Percentiles rank a stretch among this genome's conserved stretches.
These are phyloP conservation scores for Typha latifolia DNA, from an alignment of 176 grass and related monocot species.

Conservation along the genomic window DNA sequence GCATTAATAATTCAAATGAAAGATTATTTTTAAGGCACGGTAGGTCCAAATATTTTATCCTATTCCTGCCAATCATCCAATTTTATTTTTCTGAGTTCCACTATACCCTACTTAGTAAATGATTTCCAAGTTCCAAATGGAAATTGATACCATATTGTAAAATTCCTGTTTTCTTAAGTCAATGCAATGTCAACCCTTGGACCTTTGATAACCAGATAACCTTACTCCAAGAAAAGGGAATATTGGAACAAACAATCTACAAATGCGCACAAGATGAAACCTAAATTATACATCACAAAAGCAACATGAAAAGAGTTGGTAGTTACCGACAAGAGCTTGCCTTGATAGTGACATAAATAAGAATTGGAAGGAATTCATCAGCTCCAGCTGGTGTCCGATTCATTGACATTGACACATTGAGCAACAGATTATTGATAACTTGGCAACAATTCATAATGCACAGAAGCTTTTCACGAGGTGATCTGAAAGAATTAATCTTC, in stretches of 20 bases:
- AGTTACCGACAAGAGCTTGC: slow-evolving; percentile 33
- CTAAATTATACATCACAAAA: neutral
- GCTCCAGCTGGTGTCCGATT: slow-evolving; percentile 55
- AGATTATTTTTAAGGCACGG: too few relatives aligned
- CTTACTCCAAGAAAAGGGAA: neutral
- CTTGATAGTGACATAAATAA: slow-evolving; percentile 94
- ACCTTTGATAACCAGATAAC: neutral
- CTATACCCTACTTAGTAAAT: neutral
- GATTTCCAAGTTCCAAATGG: neutral
- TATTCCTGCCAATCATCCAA: neutral
- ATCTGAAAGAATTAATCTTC: slow-evolving; percentile 82
- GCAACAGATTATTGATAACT: slow-evolving; percentile 89
- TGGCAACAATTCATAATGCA: slow-evolving; percentile 91
- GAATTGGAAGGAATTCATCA: slow-evolving; percentile 94
- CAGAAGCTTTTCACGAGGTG: slow-evolving; percentile 69
- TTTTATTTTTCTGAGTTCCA: neutral
- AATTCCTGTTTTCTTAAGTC: neutral
- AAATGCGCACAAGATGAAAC: neutral
- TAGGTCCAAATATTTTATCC: too few relatives aligned
- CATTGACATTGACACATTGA: slow-evolving; percentile 74
- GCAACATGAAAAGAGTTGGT: slow-evolving; percentile 5
- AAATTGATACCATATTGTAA: neutral
- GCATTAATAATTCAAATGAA: neutral
- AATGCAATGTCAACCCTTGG: too few relatives aligned
- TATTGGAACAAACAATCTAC: neutral